These are phyloP conservation scores for Leptographium galeiforme DNA, from an alignment of 2,329 filamentous ascomycete genomes.

Conservation along the genomic window DNA sequence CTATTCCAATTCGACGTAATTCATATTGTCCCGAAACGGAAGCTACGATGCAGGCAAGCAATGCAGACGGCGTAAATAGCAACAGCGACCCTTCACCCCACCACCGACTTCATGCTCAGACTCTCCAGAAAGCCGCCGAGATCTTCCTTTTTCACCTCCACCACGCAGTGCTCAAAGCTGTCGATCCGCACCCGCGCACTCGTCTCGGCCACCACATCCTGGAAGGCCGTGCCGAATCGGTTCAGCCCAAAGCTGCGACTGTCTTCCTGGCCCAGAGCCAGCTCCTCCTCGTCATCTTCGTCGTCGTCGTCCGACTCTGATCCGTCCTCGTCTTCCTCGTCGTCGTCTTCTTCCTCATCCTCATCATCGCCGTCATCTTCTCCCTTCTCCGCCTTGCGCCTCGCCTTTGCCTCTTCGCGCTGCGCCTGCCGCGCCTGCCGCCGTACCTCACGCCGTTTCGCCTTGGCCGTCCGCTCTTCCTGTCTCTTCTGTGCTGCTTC, in stretches of 20 bases:
- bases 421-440: constrained; percentile 17
- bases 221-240: constrained; percentile 87
- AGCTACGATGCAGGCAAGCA: not conserved
- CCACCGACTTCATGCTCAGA: constrained; percentile 80
- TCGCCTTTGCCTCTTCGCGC: constrained; percentile 42
- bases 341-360: not conserved
- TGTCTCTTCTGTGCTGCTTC: constrained; percentile 50
- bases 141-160: constrained; percentile 96
- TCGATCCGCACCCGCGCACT: constrained; percentile 83
- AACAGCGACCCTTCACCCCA: constrained; percentile 30
- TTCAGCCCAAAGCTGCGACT: constrained; percentile 58
- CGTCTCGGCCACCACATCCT: constrained; percentile 86
- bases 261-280: constrained; percentile 13
- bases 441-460: constrained; percentile 46
- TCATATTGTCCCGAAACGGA: not conserved
- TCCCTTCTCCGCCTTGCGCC: constrained; percentile 26
- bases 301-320: constrained; percentile 31
- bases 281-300: constrained; percentile 35
- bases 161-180: constrained; percentile 93
- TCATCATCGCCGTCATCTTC: not conserved
- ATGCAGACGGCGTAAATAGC: not conserved
- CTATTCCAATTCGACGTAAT: not conserved
- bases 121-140: constrained; percentile 80
- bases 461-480: constrained; percentile 50
- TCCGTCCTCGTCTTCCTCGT: constrained; percentile 25